These are phyloP conservation scores for Monilinia polystroma DNA, from an alignment of 2,329 filamentous ascomycete genomes.

Conservation along the genomic window DNA sequence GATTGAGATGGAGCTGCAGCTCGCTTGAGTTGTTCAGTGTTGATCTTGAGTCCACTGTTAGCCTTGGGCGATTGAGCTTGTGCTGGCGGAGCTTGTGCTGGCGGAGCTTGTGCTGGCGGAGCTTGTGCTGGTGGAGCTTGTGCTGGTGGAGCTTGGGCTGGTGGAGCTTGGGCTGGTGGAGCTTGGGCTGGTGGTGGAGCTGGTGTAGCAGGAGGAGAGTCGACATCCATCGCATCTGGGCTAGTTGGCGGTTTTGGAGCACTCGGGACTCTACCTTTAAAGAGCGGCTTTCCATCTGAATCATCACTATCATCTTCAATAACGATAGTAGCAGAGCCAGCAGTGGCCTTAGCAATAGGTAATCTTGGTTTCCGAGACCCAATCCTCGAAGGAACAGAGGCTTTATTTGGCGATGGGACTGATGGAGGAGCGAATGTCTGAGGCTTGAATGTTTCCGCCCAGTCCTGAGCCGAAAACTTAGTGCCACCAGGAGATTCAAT, in stretches of 20 bases:
- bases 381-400: conserved; percentile 25
- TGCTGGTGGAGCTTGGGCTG: conserved; percentile 47
- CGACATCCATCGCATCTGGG: conserved; percentile 65
- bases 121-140: conserved; percentile 42
- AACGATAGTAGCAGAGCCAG: conserved; percentile 36
- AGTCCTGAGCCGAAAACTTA: conserved; percentile 38
- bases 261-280: conserved; percentile 36
- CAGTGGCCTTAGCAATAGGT: conserved; percentile 33
- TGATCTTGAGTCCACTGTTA: conserved; percentile 51
- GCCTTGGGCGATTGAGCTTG: conserved; percentile 51
- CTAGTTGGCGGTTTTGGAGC: conserved; percentile 38
- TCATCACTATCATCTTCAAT: conserved; percentile 35
- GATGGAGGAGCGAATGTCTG: conserved; percentile 38
- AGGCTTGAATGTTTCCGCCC: conserved; percentile 38
- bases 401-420: conserved; percentile 20
- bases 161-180: conserved; percentile 50
- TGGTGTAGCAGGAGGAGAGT: conserved; percentile 46
- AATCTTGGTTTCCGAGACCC: conserved; percentile 29
- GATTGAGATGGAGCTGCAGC: conserved; percentile 37
- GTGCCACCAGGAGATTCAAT: conserved; percentile 37
- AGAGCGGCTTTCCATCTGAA: conserved; percentile 36
- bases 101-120: conserved; percentile 44
- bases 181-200: conserved; percentile 29
- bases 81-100: conserved; percentile 40
- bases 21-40: conserved; percentile 53